Percentiles rank a stretch among this genome's conserved stretches.
phyloP scores from a whole-genome alignment of 164 flowering plant species.

The Euptelea pleiosperma region DNA sequence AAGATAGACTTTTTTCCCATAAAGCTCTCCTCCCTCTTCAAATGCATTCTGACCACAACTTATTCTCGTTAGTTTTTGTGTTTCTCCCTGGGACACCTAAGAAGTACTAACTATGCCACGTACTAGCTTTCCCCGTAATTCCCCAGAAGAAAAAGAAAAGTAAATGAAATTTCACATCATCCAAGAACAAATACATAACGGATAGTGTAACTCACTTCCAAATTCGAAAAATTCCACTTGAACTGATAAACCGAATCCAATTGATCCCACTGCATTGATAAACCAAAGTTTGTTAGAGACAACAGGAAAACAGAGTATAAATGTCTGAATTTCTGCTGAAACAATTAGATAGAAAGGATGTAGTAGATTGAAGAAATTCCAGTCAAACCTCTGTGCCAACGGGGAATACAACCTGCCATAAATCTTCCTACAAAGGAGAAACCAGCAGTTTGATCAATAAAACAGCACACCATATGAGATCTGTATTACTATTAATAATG shows the following conservation, averaged over 20 bases:
- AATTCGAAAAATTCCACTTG: constrained; percentile 85
- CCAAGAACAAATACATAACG: background rate
- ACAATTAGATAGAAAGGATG: background rate
- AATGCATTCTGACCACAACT: constrained; percentile 62
- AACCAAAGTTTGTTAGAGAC: constrained; percentile 5
- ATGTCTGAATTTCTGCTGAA: background rate
- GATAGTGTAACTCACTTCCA: constrained; percentile 60
- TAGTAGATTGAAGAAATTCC: background rate
- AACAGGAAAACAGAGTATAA: background rate
- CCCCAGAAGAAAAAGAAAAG: background rate
- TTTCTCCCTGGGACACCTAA: background rate
- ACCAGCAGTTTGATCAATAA: background rate
- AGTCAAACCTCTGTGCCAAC: constrained; percentile 91
- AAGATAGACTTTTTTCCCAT: constrained; percentile 76
- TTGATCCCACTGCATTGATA: constrained; percentile 79
- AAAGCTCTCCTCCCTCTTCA: constrained; percentile 82
- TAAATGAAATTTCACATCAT: background rate
- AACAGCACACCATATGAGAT: too few species aligned
- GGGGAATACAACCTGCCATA: constrained; percentile 77
- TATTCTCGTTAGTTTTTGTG: background rate
- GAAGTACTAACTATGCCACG: too few species aligned
- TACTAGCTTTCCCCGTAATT: background rate
- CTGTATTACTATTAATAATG: too few species aligned
- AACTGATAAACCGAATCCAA: constrained; percentile 66
- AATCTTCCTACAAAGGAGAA: constrained; percentile 64